phyloP scores from a whole-genome alignment of 176 grass and related monocot species.

The Chloris gayana region DNA sequence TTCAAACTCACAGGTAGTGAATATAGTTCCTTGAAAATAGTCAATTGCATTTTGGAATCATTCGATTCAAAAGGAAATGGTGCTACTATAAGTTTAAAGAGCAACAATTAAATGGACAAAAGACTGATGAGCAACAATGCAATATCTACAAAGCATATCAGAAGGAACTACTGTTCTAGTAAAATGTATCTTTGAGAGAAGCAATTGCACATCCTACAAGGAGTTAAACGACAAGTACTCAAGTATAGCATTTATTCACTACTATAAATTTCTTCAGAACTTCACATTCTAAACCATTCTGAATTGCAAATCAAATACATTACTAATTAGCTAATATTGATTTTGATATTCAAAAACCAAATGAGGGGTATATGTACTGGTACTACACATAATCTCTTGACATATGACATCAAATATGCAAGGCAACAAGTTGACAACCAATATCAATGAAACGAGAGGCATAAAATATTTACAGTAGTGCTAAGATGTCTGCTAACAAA shows the following conservation, averaged over 20 bases:
- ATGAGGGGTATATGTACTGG: neutral
- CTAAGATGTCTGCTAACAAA: neutral
- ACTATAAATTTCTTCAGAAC: neutral
- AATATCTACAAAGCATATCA: no score
- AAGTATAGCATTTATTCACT: neutral
- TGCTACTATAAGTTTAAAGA: no score
- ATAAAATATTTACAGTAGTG: neutral
- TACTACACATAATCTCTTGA: neutral
- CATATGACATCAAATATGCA: neutral
- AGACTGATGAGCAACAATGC: no score
- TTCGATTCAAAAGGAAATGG: no score
- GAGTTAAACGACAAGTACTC: neutral
- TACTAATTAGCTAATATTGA: neutral
- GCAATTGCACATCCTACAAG: no score
- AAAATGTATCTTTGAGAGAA: no score
- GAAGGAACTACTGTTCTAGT: no score
- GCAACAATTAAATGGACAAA: no score
- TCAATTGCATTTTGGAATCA: no score
- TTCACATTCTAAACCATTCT: slow-evolving; percentile 20
- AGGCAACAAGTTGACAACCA: slow-evolving; percentile 12
- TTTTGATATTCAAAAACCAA: neutral
- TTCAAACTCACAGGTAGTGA: no score
- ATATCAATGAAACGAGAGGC: neutral
- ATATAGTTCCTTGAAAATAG: no score
- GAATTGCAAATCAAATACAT: slow-evolving; percentile 14